These are phyloP conservation scores for Cyclotella kingstonii DNA, from an alignment of 108 stramenopile species.

Conservation along the genomic window DNA sequence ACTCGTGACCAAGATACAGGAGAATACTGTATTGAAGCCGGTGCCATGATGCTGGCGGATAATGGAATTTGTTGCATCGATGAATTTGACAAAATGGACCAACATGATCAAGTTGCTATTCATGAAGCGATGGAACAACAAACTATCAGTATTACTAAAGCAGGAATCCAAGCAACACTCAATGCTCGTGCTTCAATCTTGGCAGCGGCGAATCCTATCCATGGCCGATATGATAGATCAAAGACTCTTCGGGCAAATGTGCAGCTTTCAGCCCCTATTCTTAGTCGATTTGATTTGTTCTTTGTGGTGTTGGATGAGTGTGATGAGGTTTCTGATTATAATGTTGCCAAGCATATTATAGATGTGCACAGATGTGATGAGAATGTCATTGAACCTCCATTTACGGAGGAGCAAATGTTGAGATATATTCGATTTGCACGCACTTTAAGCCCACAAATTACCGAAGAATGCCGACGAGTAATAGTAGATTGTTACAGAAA, in stretches of 20 bases:
- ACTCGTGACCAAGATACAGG: slow-evolving; percentile 97
- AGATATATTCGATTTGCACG: slow-evolving; percentile 96
- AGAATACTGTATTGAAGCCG: slow-evolving; percentile 98
- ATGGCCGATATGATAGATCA: slow-evolving; percentile 97
- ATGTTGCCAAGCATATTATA: slow-evolving; percentile 95
- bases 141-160: slow-evolving; percentile 99
- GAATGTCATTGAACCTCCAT: slow-evolving; percentile 73
- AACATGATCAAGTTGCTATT: slow-evolving; percentile 94
- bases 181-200: slow-evolving; percentile 98
- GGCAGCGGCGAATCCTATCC: slow-evolving; percentile 98
- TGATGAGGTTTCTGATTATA: slow-evolving; percentile 88
- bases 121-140: slow-evolving; percentile 99
- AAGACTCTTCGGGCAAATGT: slow-evolving; percentile 97
- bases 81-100: slow-evolving; percentile 95
- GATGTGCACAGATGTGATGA: slow-evolving; percentile 85
- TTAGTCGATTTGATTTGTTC: slow-evolving; percentile 98
- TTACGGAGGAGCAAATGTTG: slow-evolving; percentile 84
- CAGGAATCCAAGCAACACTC: slow-evolving; percentile 98
- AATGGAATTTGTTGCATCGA: slow-evolving; percentile 99
- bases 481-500: slow-evolving; percentile 97
- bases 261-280: slow-evolving; percentile 93
- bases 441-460: slow-evolving; percentile 87
- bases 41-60: slow-evolving; percentile 98
- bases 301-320: slow-evolving; percentile 99
- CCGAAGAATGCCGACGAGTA: slow-evolving; percentile 72